A percentile compares a stretch with the other conserved stretches of the same genome.
These are phyloP conservation scores for Parachaetomium inaequale DNA, from an alignment of 495 filamentous ascomycete species.

Conservation along the genomic window DNA sequence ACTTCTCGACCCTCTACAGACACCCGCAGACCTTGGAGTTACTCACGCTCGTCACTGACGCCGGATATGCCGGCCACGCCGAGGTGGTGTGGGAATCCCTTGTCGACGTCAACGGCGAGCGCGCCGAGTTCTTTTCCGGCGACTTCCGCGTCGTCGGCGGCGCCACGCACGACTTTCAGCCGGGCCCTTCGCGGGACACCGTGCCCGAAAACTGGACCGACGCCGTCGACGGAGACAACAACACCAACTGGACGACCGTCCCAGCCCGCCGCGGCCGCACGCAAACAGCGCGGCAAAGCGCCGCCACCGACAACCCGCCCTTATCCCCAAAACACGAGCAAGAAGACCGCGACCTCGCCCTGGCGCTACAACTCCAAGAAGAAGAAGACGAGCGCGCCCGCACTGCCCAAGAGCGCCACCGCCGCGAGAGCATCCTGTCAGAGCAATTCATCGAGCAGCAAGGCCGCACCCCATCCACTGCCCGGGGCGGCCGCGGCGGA, in stretches of 20 bases:
- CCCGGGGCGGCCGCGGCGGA: constrained; percentile 6
- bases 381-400: constrained; percentile 71
- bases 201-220: constrained; percentile 6
- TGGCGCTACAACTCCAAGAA: constrained; percentile 78
- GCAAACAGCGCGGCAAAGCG: constrained; percentile 24
- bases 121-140: constrained; percentile 78
- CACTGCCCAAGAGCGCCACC: constrained; percentile 44
- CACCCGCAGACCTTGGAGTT: constrained; percentile 68
- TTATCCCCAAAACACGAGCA: constrained; percentile 51
- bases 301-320: constrained; percentile 28
- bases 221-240: constrained; percentile 10
- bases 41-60: constrained; percentile 83
- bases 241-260: constrained; percentile 51
- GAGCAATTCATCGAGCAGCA: constrained; percentile 59
- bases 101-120: constrained; percentile 80
- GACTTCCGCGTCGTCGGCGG: constrained; percentile 83
- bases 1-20: constrained; percentile 89
- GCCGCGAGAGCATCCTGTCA: constrained; percentile 47
- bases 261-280: constrained; percentile 35
- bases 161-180: constrained; percentile 31
- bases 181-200: constrained; percentile 15
- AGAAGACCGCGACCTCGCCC: constrained; percentile 73
- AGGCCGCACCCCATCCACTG: constrained; percentile 28
- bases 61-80: constrained; percentile 79
- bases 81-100: constrained; percentile 97